phyloP scores from a whole-genome alignment of 805 yeast species.

The Saccharomycopsis capsularis region DNA sequence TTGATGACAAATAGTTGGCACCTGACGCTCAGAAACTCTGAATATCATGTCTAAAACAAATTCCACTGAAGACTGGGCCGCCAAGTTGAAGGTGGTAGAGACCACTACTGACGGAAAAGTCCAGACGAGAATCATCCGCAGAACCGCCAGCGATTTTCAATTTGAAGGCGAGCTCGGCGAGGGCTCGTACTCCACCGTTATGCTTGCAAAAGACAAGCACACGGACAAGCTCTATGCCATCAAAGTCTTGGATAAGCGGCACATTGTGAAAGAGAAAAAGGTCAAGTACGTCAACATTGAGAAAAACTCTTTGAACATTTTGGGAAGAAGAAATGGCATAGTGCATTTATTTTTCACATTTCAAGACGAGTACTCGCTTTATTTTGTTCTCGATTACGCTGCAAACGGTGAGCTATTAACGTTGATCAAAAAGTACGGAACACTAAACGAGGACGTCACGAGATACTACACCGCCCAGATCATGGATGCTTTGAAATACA shows the following conservation, averaged over 20 bases:
- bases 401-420: constrained; percentile 70
- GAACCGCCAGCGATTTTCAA: constrained; percentile 52
- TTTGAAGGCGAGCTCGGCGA: constrained; percentile 88
- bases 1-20: background rate
- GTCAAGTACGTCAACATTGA: constrained; percentile 82
- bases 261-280: constrained; percentile 72
- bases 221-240: constrained; percentile 73
- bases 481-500: constrained; percentile 61
- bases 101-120: constrained; percentile 4
- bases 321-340: constrained; percentile 54
- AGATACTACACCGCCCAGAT: constrained; percentile 67
- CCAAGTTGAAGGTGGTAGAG: constrained; percentile 18
- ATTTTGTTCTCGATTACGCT: constrained; percentile 73
- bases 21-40: too few relatives aligned
- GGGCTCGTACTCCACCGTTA: constrained; percentile 93
- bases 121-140: constrained; percentile 8
- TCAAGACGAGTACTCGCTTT: constrained; percentile 67
- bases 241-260: constrained; percentile 68
- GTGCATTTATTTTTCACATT: constrained; percentile 69
- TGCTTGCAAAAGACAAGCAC: constrained; percentile 74
- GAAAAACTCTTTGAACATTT: constrained; percentile 67
- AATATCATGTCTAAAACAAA: background rate
- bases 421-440: constrained; percentile 60
- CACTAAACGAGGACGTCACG: constrained; percentile 62
- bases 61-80: constrained; percentile 20